Conservation (phyloP, 2,329 filamentous ascomycete genomes). For the Stenocarpella maydis region DNA sequence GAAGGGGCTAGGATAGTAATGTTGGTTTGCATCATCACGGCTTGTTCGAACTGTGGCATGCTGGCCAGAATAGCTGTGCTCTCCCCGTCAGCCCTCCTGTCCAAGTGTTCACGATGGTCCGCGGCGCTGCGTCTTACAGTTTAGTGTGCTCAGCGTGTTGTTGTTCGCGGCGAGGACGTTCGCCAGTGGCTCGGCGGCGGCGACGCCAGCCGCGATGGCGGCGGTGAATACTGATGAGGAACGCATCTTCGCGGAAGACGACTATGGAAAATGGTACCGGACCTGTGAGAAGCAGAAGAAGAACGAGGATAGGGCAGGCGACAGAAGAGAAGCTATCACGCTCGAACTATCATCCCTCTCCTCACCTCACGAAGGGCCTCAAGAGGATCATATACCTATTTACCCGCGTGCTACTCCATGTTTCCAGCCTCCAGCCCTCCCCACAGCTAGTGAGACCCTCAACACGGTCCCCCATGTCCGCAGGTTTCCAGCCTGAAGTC, state of each 20-base stretch:
- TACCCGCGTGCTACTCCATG: background rate
- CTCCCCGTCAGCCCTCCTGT: background rate
- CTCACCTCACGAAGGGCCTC: background rate
- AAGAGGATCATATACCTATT: conserved; percentile 3
- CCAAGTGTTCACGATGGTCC: background rate
- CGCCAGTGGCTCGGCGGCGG: conserved; percentile 28
- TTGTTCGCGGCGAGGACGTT: conserved; percentile 31
- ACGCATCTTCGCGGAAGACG: conserved; percentile 28
- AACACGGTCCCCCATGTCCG: conserved; percentile 1
- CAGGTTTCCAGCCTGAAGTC: conserved; percentile 24
- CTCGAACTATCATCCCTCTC: background rate
- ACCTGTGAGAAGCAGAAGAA: conserved; percentile 5
- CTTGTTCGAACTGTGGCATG: conserved; percentile 31
- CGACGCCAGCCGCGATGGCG: conserved; percentile 10
- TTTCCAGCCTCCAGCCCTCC: background rate
- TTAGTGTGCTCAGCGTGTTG: conserved; percentile 32
- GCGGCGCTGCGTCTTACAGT: background rate
- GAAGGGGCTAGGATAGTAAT: conserved; percentile 45
- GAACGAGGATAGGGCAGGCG: background rate
- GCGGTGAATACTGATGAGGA: conserved; percentile 21
- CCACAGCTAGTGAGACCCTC: background rate
- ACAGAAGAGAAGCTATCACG: conserved; percentile 8
- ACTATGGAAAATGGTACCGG: conserved; percentile 6
- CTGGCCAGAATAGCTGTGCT: conserved; percentile 34
- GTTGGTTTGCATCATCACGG: conserved; percentile 25